Base-by-base conservation (phyloP, 495 filamentous ascomycete genomes). In the Neurospora terricola region DNA sequence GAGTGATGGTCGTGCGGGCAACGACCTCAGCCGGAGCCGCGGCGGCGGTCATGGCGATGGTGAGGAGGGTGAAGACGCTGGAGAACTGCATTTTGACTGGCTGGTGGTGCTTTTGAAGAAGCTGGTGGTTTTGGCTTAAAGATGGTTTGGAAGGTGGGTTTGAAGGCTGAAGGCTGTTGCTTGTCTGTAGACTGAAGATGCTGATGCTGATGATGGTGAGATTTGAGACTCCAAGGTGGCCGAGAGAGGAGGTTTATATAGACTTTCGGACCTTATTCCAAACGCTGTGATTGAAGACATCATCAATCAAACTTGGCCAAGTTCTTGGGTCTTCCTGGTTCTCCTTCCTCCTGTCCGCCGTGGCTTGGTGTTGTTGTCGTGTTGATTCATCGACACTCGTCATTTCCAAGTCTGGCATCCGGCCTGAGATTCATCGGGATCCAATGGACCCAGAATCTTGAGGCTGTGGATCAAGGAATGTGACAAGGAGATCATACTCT, bases 81-180 rank as follows among this genome's bases (percentile, higher is more conserved):
- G 76, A 43, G 74, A 76, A 71, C 71, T 77, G 76, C 76, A 77
- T 77, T 69, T 77, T 77, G 72, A 39, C 38, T 54, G 76, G 27
- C 48, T 38, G 69, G 40, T 16, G 40, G 16, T 70, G 18, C 30
- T 38, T 72, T 72, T 30, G 43, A 72, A 66, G 54, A 72, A 38
- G 43, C 70, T 72, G 34, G 18, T 23, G n/a, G 10, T 12, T 69
- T 72, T 62, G 71, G 23, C 14, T 66, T 34, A 6, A 66, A 66
- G 54, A 34, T 62, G 73, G 45, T 69, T 69, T 43, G 34, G 36
- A 36, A 66, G 5, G 70, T 14, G 16, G 34, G 30, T 21, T 66
- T 40, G 45, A 70, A 71, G 69, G 59, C 38, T 62, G 74, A 30
- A 38, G 14, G 54, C 27, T 66, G 54, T 34, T 66, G 21, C 21